Percentiles rank a stretch among this genome's conserved stretches.
Conservation (phyloP, 345 rosid genomes). For the Gossypium sturtianum region DNA sequence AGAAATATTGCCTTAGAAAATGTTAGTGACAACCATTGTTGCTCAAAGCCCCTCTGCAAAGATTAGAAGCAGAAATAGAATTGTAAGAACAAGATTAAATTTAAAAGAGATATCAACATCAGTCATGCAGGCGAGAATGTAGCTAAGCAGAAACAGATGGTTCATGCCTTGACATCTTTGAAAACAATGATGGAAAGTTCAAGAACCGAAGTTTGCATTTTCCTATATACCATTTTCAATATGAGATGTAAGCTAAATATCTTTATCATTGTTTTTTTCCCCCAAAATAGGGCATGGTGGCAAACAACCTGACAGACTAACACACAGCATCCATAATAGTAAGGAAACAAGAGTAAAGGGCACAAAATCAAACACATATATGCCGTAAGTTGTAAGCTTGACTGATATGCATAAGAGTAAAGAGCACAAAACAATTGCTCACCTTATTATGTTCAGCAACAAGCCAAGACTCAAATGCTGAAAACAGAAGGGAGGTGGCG, state of each 20-base stretch:
- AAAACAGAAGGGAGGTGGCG: conserved; percentile 85
- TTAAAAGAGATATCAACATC: not conserved
- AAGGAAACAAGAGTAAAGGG: not conserved
- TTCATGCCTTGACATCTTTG: not conserved
- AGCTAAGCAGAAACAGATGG: conserved; percentile 4
- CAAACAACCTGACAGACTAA: not conserved
- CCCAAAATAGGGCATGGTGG: not conserved
- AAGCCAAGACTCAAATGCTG: conserved; percentile 97
- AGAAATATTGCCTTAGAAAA: conserved; percentile 93
- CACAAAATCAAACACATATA: not conserved
- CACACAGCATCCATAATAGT: not conserved
- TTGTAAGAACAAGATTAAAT: not conserved
- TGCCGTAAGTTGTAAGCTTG: not conserved
- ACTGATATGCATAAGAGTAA: conserved; percentile 2
- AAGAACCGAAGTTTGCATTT: not conserved
- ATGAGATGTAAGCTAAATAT: not conserved
- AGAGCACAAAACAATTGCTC: conserved; percentile 12
- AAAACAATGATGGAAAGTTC: not conserved
- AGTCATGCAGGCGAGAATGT: not conserved
- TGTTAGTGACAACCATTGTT: conserved; percentile 84
- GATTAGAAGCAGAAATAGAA: not conserved
- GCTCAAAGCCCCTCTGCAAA: conserved; percentile 80
- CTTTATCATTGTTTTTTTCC: not conserved
- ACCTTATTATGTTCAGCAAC: conserved; percentile 98
- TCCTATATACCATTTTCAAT: not conserved